Evolutionary conservation across 331 rosid genomes (phyloP), one percentile per base, ranked within the genome.

Genomic region (Arachis monticola): DNA sequence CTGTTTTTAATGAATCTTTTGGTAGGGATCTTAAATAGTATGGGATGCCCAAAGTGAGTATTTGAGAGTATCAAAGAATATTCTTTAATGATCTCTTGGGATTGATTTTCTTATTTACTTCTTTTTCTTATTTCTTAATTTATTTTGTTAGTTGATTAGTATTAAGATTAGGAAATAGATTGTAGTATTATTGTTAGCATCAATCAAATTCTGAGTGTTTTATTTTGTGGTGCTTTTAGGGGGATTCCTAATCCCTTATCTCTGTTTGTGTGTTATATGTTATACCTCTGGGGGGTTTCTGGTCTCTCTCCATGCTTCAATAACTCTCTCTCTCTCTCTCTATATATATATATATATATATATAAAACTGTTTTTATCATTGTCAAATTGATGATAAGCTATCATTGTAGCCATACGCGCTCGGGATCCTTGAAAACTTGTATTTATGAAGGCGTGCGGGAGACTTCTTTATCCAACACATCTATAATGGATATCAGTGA

Each of bases 391-490:
- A 51, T 75, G 63, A 62, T 74, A 76, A 56, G 44, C 68, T 87
- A 58, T 83, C 60, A 69, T 63, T 77, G 64, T 73, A 92, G 99
- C 72, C 97, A 94, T 86, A 94, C 96, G 6, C 79, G 67, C 81
- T 85, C 95, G 14, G 97, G 92, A 79, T 88, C 97, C 75, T 77
- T 94, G 77, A 92, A 88, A 83, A 92, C 87, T 73, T 84, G 77
- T 70, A 27, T 94, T 77, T 94, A 94, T 40, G 97, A 94, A 78
- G 99, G 99, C 9, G 96, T 81, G 74, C 86, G 93, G 52, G 93
- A 87, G 9, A 76, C 86, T 51, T 85, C 96, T 80, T 80, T 90
- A 71, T 84, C 95, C 50, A 72, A 83, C 78, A 64, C 79, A n/a
- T 71, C 91, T 81, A 70, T 70, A 47, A 68, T 82, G 82, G 89